Evolutionary conservation across 2,329 filamentous ascomycete species (phyloP).

Genomic region (Cephalotrichum gorgonifer): DNA sequence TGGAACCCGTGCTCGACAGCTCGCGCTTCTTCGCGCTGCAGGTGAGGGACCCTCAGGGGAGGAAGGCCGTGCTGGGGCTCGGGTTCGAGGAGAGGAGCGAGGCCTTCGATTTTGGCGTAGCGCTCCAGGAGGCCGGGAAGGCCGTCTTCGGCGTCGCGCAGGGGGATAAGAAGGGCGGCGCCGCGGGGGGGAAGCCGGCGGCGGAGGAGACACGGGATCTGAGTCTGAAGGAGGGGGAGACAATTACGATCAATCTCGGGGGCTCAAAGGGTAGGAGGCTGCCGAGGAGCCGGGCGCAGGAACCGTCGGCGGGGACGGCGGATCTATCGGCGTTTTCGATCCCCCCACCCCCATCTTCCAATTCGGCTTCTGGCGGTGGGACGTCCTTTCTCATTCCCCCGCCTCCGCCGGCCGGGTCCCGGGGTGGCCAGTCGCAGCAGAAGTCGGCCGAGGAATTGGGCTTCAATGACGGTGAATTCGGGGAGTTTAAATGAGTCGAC

Average conservation of each 20-base stretch:
- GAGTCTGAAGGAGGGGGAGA: slow-evolving; percentile 82
- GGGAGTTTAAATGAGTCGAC: slow-evolving; percentile 55
- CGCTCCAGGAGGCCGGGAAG: slow-evolving; percentile 67
- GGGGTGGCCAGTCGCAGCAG: slow-evolving; percentile 34
- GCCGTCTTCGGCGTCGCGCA: slow-evolving; percentile 49
- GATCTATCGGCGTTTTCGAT: slow-evolving; percentile 55
- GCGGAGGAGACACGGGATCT: slow-evolving; percentile 58
- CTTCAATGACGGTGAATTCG: slow-evolving; percentile 82
- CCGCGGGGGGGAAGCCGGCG: slow-evolving; percentile 22
- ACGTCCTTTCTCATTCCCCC: slow-evolving; percentile 53
- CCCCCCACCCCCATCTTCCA: slow-evolving; percentile 53
- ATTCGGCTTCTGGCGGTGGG: slow-evolving; percentile 17
- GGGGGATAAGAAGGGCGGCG: slow-evolving; percentile 21
- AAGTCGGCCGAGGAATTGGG: slow-evolving; percentile 55
- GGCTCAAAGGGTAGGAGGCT: slow-evolving; percentile 31
- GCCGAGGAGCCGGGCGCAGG: slow-evolving; percentile 8
- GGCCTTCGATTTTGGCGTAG: slow-evolving; percentile 76
- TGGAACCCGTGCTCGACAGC: slow-evolving; percentile 72
- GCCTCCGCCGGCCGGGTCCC: slow-evolving; percentile 53
- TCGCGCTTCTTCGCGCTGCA: slow-evolving; percentile 76
- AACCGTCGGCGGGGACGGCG: slow-evolving; percentile 13
- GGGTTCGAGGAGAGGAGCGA: slow-evolving; percentile 82
- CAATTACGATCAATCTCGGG: slow-evolving; percentile 55
- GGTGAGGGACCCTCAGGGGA: slow-evolving; percentile 63
- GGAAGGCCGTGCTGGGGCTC: slow-evolving; percentile 71